Evolutionary conservation across 83 land plant genomes (phyloP), one percentile per base, ranked within the genome.

Genomic region (Larix sibirica): DNA sequence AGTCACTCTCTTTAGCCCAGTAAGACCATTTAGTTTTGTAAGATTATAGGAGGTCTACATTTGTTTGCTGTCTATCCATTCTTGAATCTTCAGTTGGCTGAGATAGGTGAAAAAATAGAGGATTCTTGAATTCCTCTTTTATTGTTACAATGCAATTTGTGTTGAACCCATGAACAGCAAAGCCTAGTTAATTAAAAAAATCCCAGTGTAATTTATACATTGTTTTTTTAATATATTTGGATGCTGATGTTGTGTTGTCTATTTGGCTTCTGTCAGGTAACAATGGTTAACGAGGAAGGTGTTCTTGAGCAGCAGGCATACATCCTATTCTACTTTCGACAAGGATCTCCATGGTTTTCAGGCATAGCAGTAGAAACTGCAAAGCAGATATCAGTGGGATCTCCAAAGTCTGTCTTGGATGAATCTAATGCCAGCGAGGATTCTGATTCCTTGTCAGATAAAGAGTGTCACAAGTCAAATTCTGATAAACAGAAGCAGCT

Each of bases 261-360:
- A 10, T 81, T 75, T 70, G 6, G 69, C 17, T 70, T 47, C 40
- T 76, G 80, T 13, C 85, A 91, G 94, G 94, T 93, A 2, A 66
- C 36, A n/a, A 42, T 31, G 3, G 89, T 91, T 44, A 6, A 73
- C 26, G 84, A 87, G 69, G 67, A 79, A 12, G 17, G 1, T 68
- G 95, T 88, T 16, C 83, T 93, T 2, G 62, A 82, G n/a, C 88
- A 89, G 75, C 70, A 84, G 47, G 95, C 95, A 31, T 93, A 93
- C 58, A 89, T 93, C 65, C 64, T 93, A 26, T 91, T 93, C 79
- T 93, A 93, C 79, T 81, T 77, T 17, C 87, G 47, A 58, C 79
- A 84, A 24, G 94, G 82, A 23, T 77, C 83, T 4, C 70, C 88
- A 44, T 89, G 91, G 90, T 84, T 87, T 84, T 87, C 88, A 56